phyloP scores from a whole-genome alignment of 2,329 filamentous ascomycete species.

The Pseudogymnoascus verrucosus region DNA sequence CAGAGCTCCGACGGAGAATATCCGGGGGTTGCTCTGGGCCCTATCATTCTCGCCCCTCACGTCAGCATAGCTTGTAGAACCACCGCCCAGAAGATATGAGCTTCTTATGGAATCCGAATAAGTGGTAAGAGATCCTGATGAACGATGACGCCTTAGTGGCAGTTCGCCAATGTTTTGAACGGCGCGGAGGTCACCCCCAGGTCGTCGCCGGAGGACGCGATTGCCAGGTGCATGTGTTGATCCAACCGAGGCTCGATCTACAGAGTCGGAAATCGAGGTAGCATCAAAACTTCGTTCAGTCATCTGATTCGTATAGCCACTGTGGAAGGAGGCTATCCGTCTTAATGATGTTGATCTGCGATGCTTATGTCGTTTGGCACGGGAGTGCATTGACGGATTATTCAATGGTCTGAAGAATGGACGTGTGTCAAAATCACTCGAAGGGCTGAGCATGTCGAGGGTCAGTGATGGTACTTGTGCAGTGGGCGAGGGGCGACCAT shows the following conservation, averaged over 20 bases:
- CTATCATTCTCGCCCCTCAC: conserved; percentile 32
- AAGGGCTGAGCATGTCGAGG: conserved; percentile 18
- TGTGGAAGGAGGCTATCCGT: conserved; percentile 54
- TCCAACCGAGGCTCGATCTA: conserved; percentile 36
- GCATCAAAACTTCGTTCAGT: conserved; percentile 55
- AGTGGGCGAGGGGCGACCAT: conserved; percentile 32
- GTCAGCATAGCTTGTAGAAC: conserved; percentile 37
- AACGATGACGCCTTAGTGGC: conserved; percentile 45
- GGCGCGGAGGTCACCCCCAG: conserved; percentile 66
- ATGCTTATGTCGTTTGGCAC: conserved; percentile 33
- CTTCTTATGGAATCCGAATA: conserved; percentile 54
- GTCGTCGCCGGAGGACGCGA: conserved; percentile 60
- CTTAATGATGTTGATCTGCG: conserved; percentile 44
- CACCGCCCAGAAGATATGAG: conserved; percentile 40
- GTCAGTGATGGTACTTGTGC: conserved; percentile 25
- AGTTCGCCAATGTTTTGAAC: conserved; percentile 56
- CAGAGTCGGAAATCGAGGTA: conserved; percentile 47
- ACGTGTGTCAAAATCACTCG: conserved; percentile 15
- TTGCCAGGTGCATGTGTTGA: conserved; percentile 38
- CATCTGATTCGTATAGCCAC: conserved; percentile 41
- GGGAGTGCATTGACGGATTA: conserved; percentile 16
- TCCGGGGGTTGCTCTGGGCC: conserved; percentile 35
- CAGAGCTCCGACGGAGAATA: conserved; percentile 52
- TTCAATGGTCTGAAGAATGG: conserved; percentile 14
- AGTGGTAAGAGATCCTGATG: conserved; percentile 50